A percentile compares a stretch with the other conserved stretches of the same genome.
Conservation (phyloP, 148 eudicot species). For the Rhododendron kiyosumense region DNA sequence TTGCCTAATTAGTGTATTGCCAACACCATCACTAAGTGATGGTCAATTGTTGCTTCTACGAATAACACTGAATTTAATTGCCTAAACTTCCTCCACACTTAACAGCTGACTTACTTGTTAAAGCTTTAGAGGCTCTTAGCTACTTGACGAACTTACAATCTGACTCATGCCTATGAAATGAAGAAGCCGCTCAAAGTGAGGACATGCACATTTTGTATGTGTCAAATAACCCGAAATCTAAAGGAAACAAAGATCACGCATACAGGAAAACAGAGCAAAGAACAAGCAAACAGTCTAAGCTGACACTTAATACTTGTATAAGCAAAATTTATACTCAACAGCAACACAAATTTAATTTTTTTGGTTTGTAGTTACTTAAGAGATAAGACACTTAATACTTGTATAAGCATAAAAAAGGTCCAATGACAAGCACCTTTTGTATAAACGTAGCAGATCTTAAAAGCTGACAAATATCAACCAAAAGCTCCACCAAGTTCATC, state of each 20-base stretch:
- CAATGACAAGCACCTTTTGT: slow-evolving; percentile 54
- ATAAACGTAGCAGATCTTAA: slow-evolving; percentile 53
- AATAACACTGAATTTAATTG: neutral
- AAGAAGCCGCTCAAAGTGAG: neutral
- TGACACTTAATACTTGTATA: neutral
- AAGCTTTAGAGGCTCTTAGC: neutral
- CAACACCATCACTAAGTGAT: neutral
- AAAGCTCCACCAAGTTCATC: slow-evolving; percentile 73
- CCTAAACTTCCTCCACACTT: neutral
- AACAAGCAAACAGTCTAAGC: neutral
- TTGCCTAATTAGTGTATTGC: neutral
- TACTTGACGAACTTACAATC: neutral
- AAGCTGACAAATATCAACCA: slow-evolving; percentile 85
- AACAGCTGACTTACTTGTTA: neutral
- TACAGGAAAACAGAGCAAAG: neutral
- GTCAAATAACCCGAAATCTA: neutral
- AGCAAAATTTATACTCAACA: neutral
- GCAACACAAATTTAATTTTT: neutral
- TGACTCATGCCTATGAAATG: neutral
- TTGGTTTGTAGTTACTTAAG: neutral
- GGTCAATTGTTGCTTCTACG: neutral
- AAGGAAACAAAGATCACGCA: neutral
- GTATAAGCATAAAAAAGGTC: neutral
- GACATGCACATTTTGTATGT: neutral
- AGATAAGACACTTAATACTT: neutral